Conservation (phyloP, 208 protist species). For the Crithidia mellificae region DNA sequence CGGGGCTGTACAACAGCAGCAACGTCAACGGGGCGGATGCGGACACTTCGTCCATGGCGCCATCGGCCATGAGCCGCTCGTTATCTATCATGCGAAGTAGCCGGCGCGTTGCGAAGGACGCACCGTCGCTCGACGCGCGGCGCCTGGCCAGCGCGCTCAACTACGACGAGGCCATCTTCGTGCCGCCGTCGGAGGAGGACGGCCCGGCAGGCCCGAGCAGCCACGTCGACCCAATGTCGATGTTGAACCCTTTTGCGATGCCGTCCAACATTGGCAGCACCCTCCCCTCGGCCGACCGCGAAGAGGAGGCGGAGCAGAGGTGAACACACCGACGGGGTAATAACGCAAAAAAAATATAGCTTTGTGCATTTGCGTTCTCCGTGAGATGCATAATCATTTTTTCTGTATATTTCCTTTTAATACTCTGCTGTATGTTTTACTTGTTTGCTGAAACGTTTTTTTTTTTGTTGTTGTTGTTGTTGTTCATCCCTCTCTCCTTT, state of each 20-base stretch:
- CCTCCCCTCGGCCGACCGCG: slow-evolving; percentile 2
- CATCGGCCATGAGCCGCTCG: slow-evolving; percentile 15
- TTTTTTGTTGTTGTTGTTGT: too few species aligned
- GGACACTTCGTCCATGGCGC: slow-evolving; percentile 6
- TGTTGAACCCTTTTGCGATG: slow-evolving; percentile 33
- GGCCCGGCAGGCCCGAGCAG: not conserved
- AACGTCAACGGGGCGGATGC: not conserved
- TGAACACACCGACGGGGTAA: too few species aligned
- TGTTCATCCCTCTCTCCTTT: too few species aligned
- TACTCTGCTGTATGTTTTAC: not conserved
- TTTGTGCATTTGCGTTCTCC: not conserved
- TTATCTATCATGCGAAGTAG: slow-evolving; percentile 18
- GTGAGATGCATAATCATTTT: too few species aligned
- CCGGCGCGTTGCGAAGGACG: slow-evolving; percentile 13
- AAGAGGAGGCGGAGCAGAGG: slow-evolving; percentile 20
- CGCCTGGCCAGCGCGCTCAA: slow-evolving; percentile 24
- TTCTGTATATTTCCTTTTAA: not conserved
- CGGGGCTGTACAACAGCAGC: not conserved
- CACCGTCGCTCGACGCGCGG: slow-evolving; percentile 19
- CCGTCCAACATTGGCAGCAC: slow-evolving; percentile 1
- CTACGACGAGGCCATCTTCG: slow-evolving; percentile 40
- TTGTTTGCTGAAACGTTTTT: not conserved
- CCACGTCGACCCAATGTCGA: slow-evolving; percentile 40
- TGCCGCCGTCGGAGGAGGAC: slow-evolving; percentile 19
- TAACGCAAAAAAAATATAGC: too few species aligned